Base-by-base conservation (phyloP, 441 rosid species). In the Croton setiger region DNA sequence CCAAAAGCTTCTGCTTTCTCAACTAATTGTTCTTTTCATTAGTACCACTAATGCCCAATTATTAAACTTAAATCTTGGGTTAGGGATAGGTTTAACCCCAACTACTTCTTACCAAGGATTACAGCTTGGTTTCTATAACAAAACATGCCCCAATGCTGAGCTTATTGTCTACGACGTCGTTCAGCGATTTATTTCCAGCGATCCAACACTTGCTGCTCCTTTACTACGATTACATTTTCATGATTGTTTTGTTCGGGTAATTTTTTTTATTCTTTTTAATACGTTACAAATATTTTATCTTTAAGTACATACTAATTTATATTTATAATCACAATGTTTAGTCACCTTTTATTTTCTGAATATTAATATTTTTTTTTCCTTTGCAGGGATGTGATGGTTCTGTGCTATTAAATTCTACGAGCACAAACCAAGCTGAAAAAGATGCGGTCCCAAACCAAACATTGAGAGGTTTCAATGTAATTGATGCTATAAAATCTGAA, bases 241-340 rank as follows among this genome's bases (percentile, higher is more conserved):
- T 63, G 92, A 89, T 55, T 89, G 96, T 59, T 87, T 89, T 54
- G 85, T 87, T 21, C 72, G 91, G 85, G 96, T 87, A 82, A n/a
- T n/a, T n/a, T n/a, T n/a, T n/a, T n/a, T n/a, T n/a, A n/a, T n/a
- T n/a, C n/a, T n/a, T n/a, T n/a, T n/a, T n/a, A n/a, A n/a, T n/a
- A n/a, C n/a, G n/a, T n/a, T n/a, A n/a, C n/a, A n/a, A n/a, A n/a
- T n/a, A n/a, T n/a, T n/a, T n/a, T n/a, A n/a, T n/a, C n/a, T n/a
- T n/a, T n/a, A n/a, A n/a, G n/a, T n/a, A n/a, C n/a, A n/a, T n/a
- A n/a, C n/a, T n/a, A n/a, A n/a, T n/a, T n/a, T n/a, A n/a, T n/a
- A n/a, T n/a, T n/a, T n/a, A n/a, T n/a, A n/a, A n/a, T n/a, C n/a
- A n/a, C n/a, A n/a, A n/a, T n/a, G n/a, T n/a, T n/a, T n/a, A n/a